Evolutionary conservation across 1,284 basidiomycete genomes (phyloP).

Genomic region (Sanghuangporus sanghuang): DNA sequence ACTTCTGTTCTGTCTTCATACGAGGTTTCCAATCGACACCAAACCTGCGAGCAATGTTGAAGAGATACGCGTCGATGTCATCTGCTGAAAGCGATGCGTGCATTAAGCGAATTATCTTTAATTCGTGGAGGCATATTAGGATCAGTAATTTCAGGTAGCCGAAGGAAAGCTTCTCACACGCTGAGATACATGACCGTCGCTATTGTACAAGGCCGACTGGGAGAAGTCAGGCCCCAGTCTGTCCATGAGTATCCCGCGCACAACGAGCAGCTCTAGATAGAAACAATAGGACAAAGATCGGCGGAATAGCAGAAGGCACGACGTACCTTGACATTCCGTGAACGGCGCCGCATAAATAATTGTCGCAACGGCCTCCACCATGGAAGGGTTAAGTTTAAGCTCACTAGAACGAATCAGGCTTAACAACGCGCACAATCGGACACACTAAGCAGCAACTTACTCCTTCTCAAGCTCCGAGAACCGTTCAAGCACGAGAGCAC

Average conservation of each 20-base stretch:
- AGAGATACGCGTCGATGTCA: conserved; percentile 51
- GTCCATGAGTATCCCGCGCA: conserved; percentile 50
- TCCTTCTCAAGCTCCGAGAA: conserved; percentile 50
- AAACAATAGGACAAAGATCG: neutral
- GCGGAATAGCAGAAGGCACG: conserved; percentile 1
- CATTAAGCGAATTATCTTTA: conserved; percentile 48
- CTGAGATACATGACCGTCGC: conserved; percentile 49
- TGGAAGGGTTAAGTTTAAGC: conserved; percentile 31
- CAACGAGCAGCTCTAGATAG: conserved; percentile 47
- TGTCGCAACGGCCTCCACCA: conserved; percentile 60
- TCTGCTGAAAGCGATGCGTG: conserved; percentile 48
- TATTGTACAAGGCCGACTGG: conserved; percentile 45
- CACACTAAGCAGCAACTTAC: conserved; percentile 29
- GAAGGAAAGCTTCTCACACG: conserved; percentile 34
- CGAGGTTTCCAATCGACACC: conserved; percentile 60
- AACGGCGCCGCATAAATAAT: conserved; percentile 59
- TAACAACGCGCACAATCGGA: conserved; percentile 1
- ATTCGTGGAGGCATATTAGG: neutral
- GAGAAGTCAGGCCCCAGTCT: conserved; percentile 54
- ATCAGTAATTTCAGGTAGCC: neutral
- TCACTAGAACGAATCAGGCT: conserved; percentile 31
- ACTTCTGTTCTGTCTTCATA: conserved; percentile 58
- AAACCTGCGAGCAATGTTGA: conserved; percentile 46
- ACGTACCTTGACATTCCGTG: conserved; percentile 51
- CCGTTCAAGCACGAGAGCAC: conserved; percentile 55